These are phyloP conservation scores for Drechslera avenae DNA, from an alignment of 2,329 filamentous ascomycete genomes.

Conservation along the genomic window DNA sequence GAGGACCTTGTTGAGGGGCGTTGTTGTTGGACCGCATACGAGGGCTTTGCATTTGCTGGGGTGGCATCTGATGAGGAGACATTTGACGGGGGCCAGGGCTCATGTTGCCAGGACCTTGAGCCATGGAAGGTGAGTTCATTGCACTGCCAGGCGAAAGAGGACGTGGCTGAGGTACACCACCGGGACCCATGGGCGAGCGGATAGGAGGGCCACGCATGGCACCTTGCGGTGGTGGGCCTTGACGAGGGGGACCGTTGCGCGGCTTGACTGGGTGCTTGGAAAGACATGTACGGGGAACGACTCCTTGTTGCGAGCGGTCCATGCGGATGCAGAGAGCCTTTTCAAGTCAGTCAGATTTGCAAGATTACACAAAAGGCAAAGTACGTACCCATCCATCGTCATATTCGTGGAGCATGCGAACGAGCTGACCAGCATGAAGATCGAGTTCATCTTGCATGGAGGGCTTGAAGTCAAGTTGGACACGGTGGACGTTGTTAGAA, in stretches of 20 bases:
- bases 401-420: constrained; percentile 91
- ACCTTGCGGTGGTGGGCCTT: constrained; percentile 56
- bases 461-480: constrained; percentile 92
- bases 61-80: constrained; percentile 30
- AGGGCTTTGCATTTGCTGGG: constrained; percentile 34
- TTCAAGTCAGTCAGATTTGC: constrained; percentile 12
- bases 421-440: constrained; percentile 78
- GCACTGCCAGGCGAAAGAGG: constrained; percentile 55
- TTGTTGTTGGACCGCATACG: constrained; percentile 45
- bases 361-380: background rate
- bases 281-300: constrained; percentile 89
- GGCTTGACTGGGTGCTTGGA: constrained; percentile 92
- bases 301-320: constrained; percentile 89
- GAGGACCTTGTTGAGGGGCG: constrained; percentile 36
- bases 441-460: constrained; percentile 91
- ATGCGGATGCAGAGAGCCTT: constrained; percentile 89
- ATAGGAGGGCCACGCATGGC: constrained; percentile 39
- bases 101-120: constrained; percentile 50
- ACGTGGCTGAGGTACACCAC: constrained; percentile 39
- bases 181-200: constrained; percentile 39
- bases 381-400: constrained; percentile 93
- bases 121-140: constrained; percentile 55
- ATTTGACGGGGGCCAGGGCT: constrained; percentile 44
- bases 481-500: constrained; percentile 77
- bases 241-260: constrained; percentile 61